Percentiles rank a stretch among this genome's conserved stretches.
Conservation (phyloP, 768 basidiomycete genomes). For the Tricholoma furcatifolium region DNA sequence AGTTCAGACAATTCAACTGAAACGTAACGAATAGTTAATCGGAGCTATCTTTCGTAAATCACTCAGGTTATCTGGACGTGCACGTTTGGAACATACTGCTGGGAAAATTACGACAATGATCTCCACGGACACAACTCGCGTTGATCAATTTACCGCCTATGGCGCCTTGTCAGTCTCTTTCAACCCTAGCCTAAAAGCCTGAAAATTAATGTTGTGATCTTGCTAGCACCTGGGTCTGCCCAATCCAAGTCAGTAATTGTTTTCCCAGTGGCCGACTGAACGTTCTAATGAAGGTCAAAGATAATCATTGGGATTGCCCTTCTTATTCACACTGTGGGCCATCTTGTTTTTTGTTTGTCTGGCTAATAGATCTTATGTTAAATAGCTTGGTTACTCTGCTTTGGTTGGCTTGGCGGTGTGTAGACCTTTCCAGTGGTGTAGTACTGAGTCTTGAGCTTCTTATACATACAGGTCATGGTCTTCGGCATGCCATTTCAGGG, state of each 20-base stretch:
- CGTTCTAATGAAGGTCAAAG: constrained; percentile 19
- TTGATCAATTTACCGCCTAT: constrained; percentile 48
- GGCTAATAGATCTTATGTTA: neutral
- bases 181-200: neutral
- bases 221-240: constrained; percentile 54
- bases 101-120: constrained; percentile 74
- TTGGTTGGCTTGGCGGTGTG: constrained; percentile 58
- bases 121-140: constrained; percentile 56
- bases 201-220: neutral
- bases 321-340: constrained; percentile 53
- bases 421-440: constrained; percentile 5
- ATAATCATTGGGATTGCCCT: constrained; percentile 60
- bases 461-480: constrained; percentile 39
- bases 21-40: constrained; percentile 32
- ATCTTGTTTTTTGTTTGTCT: neutral
- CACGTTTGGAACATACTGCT: constrained; percentile 56
- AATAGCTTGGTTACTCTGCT: constrained; percentile 68
- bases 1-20: neutral
- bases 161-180: constrained; percentile 35
- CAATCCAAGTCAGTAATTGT: constrained; percentile 44
- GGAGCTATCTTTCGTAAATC: constrained; percentile 64
- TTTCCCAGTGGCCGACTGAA: neutral
- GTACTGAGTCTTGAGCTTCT: neutral
- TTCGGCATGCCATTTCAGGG: constrained; percentile 60
- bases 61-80: constrained; percentile 59